Base-by-base conservation (phyloP, 2,329 filamentous ascomycete genomes). In the Ceratocystis colombiana region DNA sequence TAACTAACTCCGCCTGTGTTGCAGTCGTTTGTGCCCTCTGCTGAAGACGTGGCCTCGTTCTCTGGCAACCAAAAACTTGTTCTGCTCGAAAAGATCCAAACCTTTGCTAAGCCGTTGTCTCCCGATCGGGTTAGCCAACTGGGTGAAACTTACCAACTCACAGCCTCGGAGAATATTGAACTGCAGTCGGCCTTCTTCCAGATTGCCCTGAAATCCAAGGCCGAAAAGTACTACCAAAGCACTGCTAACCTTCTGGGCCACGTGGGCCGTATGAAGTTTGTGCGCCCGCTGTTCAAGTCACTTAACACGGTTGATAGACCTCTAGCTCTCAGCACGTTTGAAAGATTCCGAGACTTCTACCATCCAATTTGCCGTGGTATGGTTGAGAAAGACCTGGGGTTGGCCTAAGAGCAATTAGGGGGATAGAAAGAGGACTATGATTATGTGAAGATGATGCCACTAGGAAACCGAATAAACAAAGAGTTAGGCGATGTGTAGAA, bases 251-350 rank as follows among this genome's bases (percentile, higher is more conserved):
- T 96, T 66, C 79, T 97, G 48, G 89, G 89, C 41, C 81, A 82
- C 64, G 91, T 96, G 28, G 94, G 94, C 12, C 81, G 94, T 67
- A 97, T 99, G 94, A 97, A 97, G 82, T 97, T 93, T 75, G 93
- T 97, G 68, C 81, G 93, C 61, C 90, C 93, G 25, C 77, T 97
- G 72, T 96, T 88, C 77, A 82, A 88, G 68, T 82, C 84, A 62
- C 77, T 99, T 70, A 87, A 88, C 72, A 85, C 86, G 74, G 84
- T 89, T 48, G 87, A 96, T 76, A 79, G 84, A 61, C 78, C 85
- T 30, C 76, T 96, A 72, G 93, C 94, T 0, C 76, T 93, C 64
- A 79, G 85, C 74, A 96, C 92, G 0, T 96, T 96, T 76, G 83
- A 88, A 77, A 88, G 88, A 81, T 88, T 96, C 74, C 88, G 83